Percentiles rank a stretch among this genome's conserved stretches.
These are phyloP conservation scores for Peronospora farinosa DNA, from an alignment of 352 stramenopile genomes.

Conservation along the genomic window DNA sequence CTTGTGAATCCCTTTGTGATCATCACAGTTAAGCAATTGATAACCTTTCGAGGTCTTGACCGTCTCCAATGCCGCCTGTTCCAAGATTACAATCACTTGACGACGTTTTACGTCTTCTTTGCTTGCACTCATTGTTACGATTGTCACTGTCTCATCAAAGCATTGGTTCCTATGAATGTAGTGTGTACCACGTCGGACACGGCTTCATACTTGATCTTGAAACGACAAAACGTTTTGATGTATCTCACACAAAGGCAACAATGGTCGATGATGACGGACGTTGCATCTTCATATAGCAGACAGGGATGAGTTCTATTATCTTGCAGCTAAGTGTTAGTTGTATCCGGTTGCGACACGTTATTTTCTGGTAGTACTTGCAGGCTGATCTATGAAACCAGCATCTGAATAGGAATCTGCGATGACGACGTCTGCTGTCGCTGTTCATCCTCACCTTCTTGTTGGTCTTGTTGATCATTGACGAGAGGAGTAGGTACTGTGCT, in stretches of 20 bases:
- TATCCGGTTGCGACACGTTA: conserved; percentile 10
- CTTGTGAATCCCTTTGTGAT: conserved; percentile 94
- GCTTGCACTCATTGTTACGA: conserved; percentile 27
- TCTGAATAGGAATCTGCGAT: conserved; percentile 58
- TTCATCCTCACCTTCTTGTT: conserved; percentile 9
- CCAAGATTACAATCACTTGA: conserved; percentile 95
- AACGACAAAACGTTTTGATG: conserved; percentile 11
- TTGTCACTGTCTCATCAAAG: conserved; percentile 6
- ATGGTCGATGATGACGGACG: not conserved
- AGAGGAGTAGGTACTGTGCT: conserved; percentile 7
- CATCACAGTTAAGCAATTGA: conserved; percentile 99
- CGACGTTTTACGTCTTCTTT: conserved; percentile 76
- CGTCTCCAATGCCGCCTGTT: conserved; percentile 98
- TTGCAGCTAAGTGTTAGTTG: not conserved
- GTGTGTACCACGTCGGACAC: conserved; percentile 2
- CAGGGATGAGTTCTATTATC: not conserved
- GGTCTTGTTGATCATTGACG: conserved; percentile 6
- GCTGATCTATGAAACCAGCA: conserved; percentile 57
- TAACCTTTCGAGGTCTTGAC: conserved; percentile 99
- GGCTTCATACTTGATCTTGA: conserved; percentile 11
- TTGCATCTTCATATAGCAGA: not conserved
- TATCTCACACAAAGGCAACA: conserved; percentile 8
- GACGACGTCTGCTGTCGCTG: conserved; percentile 19
- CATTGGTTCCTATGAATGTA: conserved; percentile 7
- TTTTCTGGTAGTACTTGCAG: conserved; percentile 4